Evolutionary conservation across 805 yeast genomes (phyloP), one percentile per base, ranked within the genome.

Genomic region (Kluyveromyces dobzhanskii): DNA sequence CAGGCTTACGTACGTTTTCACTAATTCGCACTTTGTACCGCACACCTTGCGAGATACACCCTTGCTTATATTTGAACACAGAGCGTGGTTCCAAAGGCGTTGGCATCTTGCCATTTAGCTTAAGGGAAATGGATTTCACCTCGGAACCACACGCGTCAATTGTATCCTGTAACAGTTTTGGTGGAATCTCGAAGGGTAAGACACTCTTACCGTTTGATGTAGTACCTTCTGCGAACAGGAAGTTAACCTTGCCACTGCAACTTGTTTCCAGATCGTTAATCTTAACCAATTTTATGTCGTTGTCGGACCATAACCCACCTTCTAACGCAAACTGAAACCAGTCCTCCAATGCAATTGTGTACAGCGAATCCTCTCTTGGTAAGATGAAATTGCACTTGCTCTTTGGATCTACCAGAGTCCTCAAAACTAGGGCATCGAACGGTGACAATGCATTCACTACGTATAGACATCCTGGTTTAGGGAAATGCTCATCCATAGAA

Each of bases 141-240:
- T 44, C 35, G 31, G 32, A 4, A 14, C 25, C 12, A 30, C 43
- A n/a, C 19, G 41, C 38, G 13, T 40, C 46, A 4, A 52, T 17
- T 25, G 61, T 48, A 2, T 38, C 36, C 11, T 46, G 41, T 38
- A 63, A 47, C 4, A 43, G 24, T 0, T 17, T 11, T n/a, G 53
- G 56, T 4, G 44, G 44, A 10, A 62, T 31, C 4, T 65, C 62
- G 40, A 83, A 72, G 3, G 85, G 76, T 44, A 88, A 66, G 1
- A 88, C 54, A 0, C 87, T 78, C 44, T 78, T 78, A 37, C 94
- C 92, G 54, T 88, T 90, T 0, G 95, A 76, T 0, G 95, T 70
- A 0, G 95, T 84, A 0, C 95, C 95, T 53, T 87, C 97, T 3
- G 80, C 68, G 42, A 86, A 76, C 17, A 82, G 48, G 38, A 71